Conservation (phyloP, 768 basidiomycete species). For the Suillus alpinus region DNA sequence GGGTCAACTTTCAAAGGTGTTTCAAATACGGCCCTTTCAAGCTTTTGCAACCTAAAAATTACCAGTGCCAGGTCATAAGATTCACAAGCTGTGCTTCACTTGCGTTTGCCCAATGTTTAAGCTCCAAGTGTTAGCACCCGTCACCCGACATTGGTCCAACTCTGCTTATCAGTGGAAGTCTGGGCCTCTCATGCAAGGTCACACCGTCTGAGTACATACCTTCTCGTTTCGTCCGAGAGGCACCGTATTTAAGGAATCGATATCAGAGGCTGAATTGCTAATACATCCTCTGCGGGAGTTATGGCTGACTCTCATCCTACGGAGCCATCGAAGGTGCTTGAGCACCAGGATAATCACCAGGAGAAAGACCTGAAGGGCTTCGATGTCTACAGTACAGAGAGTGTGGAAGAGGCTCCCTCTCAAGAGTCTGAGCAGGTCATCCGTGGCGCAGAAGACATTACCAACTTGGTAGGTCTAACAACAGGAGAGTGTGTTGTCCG, state of each 20-base stretch:
- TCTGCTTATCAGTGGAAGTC: neutral
- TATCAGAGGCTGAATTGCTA: neutral
- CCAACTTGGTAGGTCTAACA: slow-evolving; percentile 4
- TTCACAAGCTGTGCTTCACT: neutral
- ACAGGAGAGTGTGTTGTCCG: neutral
- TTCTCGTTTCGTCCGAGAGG: neutral
- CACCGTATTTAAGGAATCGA: neutral
- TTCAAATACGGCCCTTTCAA: neutral
- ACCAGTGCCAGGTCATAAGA: neutral
- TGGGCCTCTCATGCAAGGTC: neutral
- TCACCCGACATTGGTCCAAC: neutral
- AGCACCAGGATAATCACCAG: neutral
- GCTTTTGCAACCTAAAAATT: neutral
- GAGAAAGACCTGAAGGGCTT: slow-evolving; percentile 4
- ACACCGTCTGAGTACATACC: neutral
- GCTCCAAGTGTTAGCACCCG: neutral
- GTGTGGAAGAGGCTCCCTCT: slow-evolving; percentile 1
- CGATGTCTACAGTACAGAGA: neutral
- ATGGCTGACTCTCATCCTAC: neutral
- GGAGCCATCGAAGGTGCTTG: neutral
- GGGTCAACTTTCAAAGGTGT: neutral
- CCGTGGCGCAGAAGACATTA: slow-evolving; percentile 9
- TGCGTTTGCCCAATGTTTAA: neutral
- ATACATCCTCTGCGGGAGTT: neutral
- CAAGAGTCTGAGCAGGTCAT: slow-evolving; percentile 6